phyloP scores from a whole-genome alignment of 345 rosid genomes.

The Salix dunnii region DNA sequence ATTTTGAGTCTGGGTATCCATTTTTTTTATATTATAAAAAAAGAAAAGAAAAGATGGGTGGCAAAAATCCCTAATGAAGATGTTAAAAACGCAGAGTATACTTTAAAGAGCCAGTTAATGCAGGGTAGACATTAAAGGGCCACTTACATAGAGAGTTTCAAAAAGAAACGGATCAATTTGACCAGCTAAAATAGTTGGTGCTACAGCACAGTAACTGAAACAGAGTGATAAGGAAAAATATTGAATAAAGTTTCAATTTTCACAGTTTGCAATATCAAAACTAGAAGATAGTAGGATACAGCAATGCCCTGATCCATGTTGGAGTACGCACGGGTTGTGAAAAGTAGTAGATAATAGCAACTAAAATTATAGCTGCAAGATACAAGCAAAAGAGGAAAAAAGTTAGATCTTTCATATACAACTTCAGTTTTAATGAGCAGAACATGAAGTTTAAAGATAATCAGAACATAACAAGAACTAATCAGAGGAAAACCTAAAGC shows the following conservation, averaged over 20 bases:
- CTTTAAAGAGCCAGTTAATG: constrained; percentile 31
- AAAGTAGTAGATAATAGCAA: constrained; percentile 61
- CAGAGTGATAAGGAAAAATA: constrained; percentile 28
- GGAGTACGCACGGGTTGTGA: constrained; percentile 49
- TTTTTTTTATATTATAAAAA: background rate
- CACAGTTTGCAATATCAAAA: constrained; percentile 1
- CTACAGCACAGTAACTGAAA: constrained; percentile 74
- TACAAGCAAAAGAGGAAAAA: constrained; percentile 12
- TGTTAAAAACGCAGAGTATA: background rate
- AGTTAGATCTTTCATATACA: background rate
- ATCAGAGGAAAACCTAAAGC: no score
- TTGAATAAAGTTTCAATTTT: background rate
- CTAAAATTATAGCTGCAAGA: constrained; percentile 63
- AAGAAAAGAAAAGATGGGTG: background rate
- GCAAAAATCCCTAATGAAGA: background rate
- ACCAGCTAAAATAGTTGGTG: constrained; percentile 81
- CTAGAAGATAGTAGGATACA: constrained; percentile 50
- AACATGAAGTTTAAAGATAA: no score
- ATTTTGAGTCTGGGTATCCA: no score
- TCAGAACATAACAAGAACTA: no score
- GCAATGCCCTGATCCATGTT: constrained; percentile 56
- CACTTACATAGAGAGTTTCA: constrained; percentile 88
- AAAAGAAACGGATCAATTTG: constrained; percentile 76
- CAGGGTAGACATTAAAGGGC: background rate
- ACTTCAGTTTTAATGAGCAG: no score